Conservation (phyloP, 345 rosid species). For the Triadica sebifera region DNA sequence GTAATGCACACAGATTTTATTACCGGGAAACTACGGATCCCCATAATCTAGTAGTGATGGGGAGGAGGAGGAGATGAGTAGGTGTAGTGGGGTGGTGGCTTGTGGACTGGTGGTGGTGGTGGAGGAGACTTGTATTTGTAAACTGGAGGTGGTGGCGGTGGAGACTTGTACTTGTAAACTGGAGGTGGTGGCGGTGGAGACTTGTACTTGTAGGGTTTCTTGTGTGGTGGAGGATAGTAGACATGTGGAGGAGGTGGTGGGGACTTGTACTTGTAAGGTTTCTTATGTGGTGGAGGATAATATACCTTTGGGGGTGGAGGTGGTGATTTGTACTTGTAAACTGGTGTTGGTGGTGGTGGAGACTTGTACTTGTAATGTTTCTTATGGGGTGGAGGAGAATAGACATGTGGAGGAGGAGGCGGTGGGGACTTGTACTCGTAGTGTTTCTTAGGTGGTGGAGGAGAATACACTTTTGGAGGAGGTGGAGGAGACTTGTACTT, state of each 20-base stretch:
- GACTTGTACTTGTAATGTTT: background rate
- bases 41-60: conserved; percentile 23
- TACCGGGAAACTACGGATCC: conserved; percentile 27
- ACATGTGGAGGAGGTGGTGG: background rate
- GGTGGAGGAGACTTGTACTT: conserved; percentile 17
- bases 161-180: background rate
- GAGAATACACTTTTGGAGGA: background rate
- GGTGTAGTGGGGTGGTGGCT: background rate
- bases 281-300: background rate
- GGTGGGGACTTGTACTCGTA: conserved; percentile 12
- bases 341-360: background rate
- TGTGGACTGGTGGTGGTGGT: conserved; percentile 11
- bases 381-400: background rate
- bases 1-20: background rate
- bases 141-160: background rate
- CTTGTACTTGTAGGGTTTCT: background rate
- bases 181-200: background rate
- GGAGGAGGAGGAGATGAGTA: conserved; percentile 20
- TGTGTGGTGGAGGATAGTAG: background rate
- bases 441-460: background rate
- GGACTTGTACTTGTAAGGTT: conserved; percentile 3
- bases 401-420: background rate
- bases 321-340: background rate
- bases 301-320: background rate
- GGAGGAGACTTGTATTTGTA: background rate